Base-by-base conservation (phyloP, 2,329 filamentous ascomycete genomes). In the Penicillium paneum region DNA sequence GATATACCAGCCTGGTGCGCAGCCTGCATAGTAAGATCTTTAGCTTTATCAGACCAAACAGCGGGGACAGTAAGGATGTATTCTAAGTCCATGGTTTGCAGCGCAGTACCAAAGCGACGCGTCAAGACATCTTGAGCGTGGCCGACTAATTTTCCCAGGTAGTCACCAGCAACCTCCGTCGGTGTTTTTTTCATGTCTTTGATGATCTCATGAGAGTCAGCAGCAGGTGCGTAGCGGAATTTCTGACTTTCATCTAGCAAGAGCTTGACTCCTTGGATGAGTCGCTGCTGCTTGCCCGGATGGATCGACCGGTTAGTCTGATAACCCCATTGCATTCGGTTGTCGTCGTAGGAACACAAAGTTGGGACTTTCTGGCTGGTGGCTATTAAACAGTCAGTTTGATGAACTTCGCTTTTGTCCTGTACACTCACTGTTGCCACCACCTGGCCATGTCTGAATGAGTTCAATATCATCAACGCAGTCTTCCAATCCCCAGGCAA, bases 11-110 rank as follows among this genome's bases (percentile, higher is more conserved):
- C 64, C 1, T n/a, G 17, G 6, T 50, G 38, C 0, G 63, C 64
- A 8, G 57, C 59, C 46, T 66, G 62, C 19, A 64, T 49, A 1
- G 70, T 72, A 6, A 46, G 31, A 46, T 72, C 61, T 41, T 71
- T 69, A 0, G 64, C 71, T 35, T 66, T 70, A 36, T 72, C 70
- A 0, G 69, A 69, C 68, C 70, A 73, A 0, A 73, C 64, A 2
- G 70, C 71, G 0, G 71, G 70, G 1, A 71, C 65, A 1, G 66
- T 66, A 1, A 73, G 42, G 1, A 71, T 45, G 31, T 58, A 72
- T 28, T 63, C 43, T 21, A 64, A 46, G 12, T 64, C 38, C 44
- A 67, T 62, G 1, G 40, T 34, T 8, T 59, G 34, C 5, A 61
- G 38, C 0, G 52, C 36, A 2, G 29, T 15, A 5, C 57, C 56